Evolutionary conservation across 345 rosid species (phyloP), one percentile per base, ranked within the genome.

Genomic region (Euphorbia peplus): DNA sequence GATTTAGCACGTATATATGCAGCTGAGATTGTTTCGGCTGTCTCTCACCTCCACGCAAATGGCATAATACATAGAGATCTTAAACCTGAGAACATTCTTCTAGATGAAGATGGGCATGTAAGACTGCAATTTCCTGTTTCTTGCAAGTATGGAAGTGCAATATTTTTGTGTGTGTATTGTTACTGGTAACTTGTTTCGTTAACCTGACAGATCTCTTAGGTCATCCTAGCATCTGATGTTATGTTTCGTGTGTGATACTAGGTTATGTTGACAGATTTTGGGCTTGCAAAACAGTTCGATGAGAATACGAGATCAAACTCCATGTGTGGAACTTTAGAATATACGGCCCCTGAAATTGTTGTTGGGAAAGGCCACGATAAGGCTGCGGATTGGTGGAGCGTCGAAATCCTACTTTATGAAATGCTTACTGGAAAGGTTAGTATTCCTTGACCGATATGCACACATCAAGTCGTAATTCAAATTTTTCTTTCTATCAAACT

Each of bases 301-400:
- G 91, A 91, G 76, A 91, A 83, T 70, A 85, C 73, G 21, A 85
- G 95, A 81, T 86, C 98, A 69, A 91, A 91, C 82, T 93, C 98
- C 9, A 72, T 93, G 85, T 86, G 92, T 62, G 98, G 98, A 71
- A 93, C 97, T 16, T 79, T 86, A 3, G 98, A 93, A 83, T 93
- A 93, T 66, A 93, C 89, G 98, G 74, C 98, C 50, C 96, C 98
- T 52, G 98, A 93, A 80, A 89, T 93, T 60, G 72, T 93, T 73
- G 83, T 76, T 5, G 97, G 98, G 8, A 93, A 85, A 79, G 98
- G 97, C 28, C 97, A 93, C 72, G 84, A 93, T 69, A 93, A 93
- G 76, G 85, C 95, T 62, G 95, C 98, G 1, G 98, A 93, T 47
- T 93, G 98, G 97, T 93, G 98, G 98, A 93, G 98, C 51, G 89